Base-by-base conservation (phyloP, 768 basidiomycete genomes). In the Lactarius hengduanensis region DNA sequence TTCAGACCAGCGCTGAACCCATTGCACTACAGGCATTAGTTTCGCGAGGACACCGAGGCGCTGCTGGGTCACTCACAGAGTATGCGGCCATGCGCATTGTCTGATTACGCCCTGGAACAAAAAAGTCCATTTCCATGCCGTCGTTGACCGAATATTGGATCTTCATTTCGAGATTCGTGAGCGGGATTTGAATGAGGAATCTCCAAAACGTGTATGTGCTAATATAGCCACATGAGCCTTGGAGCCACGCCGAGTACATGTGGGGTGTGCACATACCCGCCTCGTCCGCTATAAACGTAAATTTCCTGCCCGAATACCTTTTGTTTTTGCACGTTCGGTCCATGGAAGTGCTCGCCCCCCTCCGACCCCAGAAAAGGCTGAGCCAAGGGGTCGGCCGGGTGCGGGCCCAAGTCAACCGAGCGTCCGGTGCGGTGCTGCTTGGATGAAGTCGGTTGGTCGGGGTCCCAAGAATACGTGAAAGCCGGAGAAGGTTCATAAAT, bases 151-250 rank as follows among this genome's bases (percentile, higher is more conserved):
- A 83, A 76, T 99, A 99, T 63, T 78, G 81, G 60, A 98, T 82
- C 58, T 80, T 78, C 83, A 94, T 90, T 78, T 96, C 92, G 43
- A 80, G 78, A 10, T 79, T 77, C 1, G 82, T 81, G 2, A 98
- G 76, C 0, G 93, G 94, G 62, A 99, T 82, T 69, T 88, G 86
- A 57, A 98, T 85, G 72, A 88, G 81, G 78, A 98, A 98, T 61
- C 96, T 83, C 91, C 94, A 98, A 79, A 99, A 99, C 1, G 93
- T 93, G 73, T 86, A 94, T 0, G 90, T 89, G 5, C 94, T 96
- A 66, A 36, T 57, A 28, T 15, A 38, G 34, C 16, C 18, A 20
- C 20, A 41, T 58, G 38, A 20, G 16, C 26, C 34, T 28, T 16
- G 20, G 32, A n/a, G 38, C 28, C 36, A 18, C 2, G 36, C 10